These are phyloP conservation scores for Cadophora malorum DNA, from an alignment of 2,329 filamentous ascomycete species.

Conservation along the genomic window DNA sequence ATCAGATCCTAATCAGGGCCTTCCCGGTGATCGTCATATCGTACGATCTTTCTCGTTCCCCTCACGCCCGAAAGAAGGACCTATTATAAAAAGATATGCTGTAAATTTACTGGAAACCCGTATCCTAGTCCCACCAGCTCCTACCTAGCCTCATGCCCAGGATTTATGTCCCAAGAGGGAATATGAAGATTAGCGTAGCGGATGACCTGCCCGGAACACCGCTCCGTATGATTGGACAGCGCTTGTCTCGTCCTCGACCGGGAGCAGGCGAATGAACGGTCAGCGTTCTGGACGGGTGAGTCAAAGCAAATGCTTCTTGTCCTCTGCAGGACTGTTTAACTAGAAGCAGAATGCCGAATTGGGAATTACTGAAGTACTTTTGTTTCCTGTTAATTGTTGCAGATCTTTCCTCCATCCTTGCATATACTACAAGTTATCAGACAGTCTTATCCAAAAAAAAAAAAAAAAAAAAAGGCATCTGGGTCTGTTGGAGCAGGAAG, in stretches of 20 bases:
- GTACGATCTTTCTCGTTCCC: conserved; percentile 2
- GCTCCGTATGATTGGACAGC: background rate
- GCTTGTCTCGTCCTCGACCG: background rate
- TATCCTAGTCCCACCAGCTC: too few species aligned
- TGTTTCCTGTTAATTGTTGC: background rate
- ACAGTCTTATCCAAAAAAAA: too few species aligned
- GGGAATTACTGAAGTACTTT: background rate
- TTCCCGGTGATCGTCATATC: background rate
- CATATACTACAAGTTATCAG: background rate
- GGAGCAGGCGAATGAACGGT: background rate
- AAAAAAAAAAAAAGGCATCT: too few species aligned
- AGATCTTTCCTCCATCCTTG: background rate
- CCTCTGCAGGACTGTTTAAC: background rate
- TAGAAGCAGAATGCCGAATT: background rate
- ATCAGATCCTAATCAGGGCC: background rate
- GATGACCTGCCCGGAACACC: conserved; percentile 19
- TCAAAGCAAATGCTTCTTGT: background rate
- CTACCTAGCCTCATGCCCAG: background rate
- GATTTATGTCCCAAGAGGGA: conserved; percentile 23
- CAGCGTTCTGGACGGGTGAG: background rate
- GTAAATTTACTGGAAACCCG: background rate
- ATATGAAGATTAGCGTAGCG: conserved; percentile 23
- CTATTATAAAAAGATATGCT: background rate
- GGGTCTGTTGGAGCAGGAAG: background rate
- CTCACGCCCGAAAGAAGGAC: background rate